Percentiles rank a stretch among this genome's conserved stretches.
phyloP scores from a whole-genome alignment of 371 early-diverging fungal species.

The Sporodiniella umbellata region DNA sequence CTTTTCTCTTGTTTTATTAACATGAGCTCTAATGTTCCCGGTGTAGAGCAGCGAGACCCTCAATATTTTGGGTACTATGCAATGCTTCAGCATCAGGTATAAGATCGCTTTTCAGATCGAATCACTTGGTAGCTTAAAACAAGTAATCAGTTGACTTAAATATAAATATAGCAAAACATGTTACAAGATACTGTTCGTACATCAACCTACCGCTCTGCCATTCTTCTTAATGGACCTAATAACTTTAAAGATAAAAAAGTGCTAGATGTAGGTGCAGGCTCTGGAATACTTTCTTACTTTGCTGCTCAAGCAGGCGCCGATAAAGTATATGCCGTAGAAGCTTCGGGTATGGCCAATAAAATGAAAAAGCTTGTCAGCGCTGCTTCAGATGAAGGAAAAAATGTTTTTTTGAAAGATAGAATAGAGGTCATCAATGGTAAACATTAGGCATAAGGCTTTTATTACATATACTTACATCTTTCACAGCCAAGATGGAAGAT shows the following conservation, averaged over 20 bases:
- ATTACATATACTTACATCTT: background rate
- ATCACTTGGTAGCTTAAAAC: background rate
- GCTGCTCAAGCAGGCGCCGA: slow-evolving; percentile 90
- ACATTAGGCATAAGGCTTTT: background rate
- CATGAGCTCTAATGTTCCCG: slow-evolving; percentile 30
- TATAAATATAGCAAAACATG: slow-evolving; percentile 88
- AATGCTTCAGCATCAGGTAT: slow-evolving; percentile 93
- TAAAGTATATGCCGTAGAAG: slow-evolving; percentile 94
- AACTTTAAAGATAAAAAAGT: slow-evolving; percentile 79
- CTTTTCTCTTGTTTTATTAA: slow-evolving; percentile 3
- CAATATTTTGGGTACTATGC: slow-evolving; percentile 94
- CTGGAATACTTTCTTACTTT: slow-evolving; percentile 94
- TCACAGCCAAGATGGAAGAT: slow-evolving; percentile 87
- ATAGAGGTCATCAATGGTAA: slow-evolving; percentile 82
- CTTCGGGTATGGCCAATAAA: slow-evolving; percentile 92
- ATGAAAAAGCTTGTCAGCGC: slow-evolving; percentile 76
- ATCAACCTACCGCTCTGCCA: slow-evolving; percentile 91
- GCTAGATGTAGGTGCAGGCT: slow-evolving; percentile 95
- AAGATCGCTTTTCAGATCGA: background rate
- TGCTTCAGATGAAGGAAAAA: slow-evolving; percentile 56
- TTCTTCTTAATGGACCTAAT: slow-evolving; percentile 69
- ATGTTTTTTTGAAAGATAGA: slow-evolving; percentile 75
- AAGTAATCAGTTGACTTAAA: background rate
- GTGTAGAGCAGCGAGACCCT: slow-evolving; percentile 70
- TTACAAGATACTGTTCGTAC: slow-evolving; percentile 93